Evolutionary conservation across 805 yeast species (phyloP), one percentile per base, ranked within the genome.

Genomic region (Cephaloascus fragrans): DNA sequence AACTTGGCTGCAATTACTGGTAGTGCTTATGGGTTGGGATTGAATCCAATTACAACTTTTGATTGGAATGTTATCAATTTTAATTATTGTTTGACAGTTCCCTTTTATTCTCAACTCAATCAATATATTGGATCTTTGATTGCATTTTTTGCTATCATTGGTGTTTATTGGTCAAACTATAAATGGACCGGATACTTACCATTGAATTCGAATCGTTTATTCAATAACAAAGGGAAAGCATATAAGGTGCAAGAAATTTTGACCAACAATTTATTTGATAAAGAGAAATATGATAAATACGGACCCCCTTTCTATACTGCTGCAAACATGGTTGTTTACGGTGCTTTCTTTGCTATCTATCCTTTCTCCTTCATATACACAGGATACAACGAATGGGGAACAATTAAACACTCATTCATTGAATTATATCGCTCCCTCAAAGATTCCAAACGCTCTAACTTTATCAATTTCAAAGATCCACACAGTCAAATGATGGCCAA

Each of bases 31-130:
- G 80, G 80, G 14, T 42, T 75, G 19, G 81, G 80, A 8, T 42
- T 74, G 35, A 75, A 74, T 49, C 80, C 80, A 12, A 48, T 71
- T 35, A 53, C 80, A 6, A 62, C 75, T 1, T 66, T 75, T 50
- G 82, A 76, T 48, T 71, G 75, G 74, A 73, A 71, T 53, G 52
- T 64, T 19, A 45, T 64, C 8, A 46, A 52, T 26, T 53, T 44
- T 23, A 48, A 47, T 26, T 37, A 48, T 5, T 48, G 59, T 2
- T 59, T 77, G 52, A 47, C 65, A 9, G 40, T 62, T 14, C 83
- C 82, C 19, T 62, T 65, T 38, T 69, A 53, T 45, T 51, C 73
- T 0, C 44, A 44, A 3, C 34, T 51, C n/a, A 59, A 56, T 46
- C 50, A 49, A 34, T 46, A 49, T 37, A 44, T 47, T 23, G 77